phyloP scores from a whole-genome alignment of 2,329 filamentous ascomycete species.

The Exserohilum rostratum region DNA sequence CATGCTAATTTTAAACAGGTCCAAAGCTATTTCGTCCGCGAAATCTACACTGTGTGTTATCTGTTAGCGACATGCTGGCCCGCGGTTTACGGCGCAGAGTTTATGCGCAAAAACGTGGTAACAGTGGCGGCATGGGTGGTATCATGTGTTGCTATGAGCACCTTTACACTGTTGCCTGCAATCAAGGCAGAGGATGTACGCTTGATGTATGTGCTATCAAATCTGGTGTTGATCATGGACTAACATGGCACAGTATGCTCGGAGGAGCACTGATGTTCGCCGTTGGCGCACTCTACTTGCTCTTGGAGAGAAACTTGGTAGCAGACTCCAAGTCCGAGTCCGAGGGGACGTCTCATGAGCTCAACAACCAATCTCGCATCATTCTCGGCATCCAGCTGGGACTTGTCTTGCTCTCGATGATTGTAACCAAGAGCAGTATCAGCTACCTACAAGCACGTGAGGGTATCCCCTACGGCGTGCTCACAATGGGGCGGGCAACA shows the following conservation, averaged over 20 bases:
- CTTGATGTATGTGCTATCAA: slow-evolving; percentile 67
- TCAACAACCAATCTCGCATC: slow-evolving; percentile 60
- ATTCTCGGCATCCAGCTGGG: slow-evolving; percentile 76
- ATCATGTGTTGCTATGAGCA: slow-evolving; percentile 83
- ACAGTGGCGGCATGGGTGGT: slow-evolving; percentile 74
- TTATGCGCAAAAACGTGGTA: slow-evolving; percentile 69
- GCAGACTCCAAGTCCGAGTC: slow-evolving; percentile 48
- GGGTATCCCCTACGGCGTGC: slow-evolving; percentile 85
- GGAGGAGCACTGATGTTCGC: slow-evolving; percentile 80
- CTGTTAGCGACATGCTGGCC: slow-evolving; percentile 81
- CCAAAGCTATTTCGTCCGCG: slow-evolving; percentile 87
- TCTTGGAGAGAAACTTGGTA: slow-evolving; percentile 73
- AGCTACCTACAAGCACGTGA: slow-evolving; percentile 81
- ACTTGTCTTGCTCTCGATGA: slow-evolving; percentile 77
- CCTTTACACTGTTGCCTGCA: slow-evolving; percentile 86
- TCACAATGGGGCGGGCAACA: slow-evolving; percentile 82
- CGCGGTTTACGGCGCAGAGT: slow-evolving; percentile 71
- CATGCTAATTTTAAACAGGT: slow-evolving; percentile 61
- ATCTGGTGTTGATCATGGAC: not conserved
- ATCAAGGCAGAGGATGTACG: slow-evolving; percentile 80
- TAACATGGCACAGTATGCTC: slow-evolving; percentile 61
- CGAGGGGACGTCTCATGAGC: slow-evolving; percentile 33
- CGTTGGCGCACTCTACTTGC: slow-evolving; percentile 77
- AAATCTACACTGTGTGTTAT: slow-evolving; percentile 84
- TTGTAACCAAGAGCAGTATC: slow-evolving; percentile 87